Conservation (phyloP, 257 asterid genomes). For the Solanum pimpinellifolium region DNA sequence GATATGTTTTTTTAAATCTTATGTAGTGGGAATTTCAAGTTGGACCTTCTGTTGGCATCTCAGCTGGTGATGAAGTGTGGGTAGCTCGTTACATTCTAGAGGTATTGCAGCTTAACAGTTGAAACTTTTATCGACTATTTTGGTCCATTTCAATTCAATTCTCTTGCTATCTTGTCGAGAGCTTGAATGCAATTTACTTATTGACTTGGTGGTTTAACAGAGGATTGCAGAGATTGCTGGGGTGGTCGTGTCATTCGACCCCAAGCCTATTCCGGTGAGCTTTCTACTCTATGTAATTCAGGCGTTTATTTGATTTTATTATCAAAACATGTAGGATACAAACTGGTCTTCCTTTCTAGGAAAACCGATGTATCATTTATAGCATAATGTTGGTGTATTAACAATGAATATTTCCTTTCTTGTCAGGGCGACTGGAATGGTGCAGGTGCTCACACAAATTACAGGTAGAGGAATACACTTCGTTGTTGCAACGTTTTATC, state of each 20-base stretch:
- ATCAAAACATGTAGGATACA: background rate
- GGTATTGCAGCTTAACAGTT: constrained; percentile 20
- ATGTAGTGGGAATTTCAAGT: constrained; percentile 94
- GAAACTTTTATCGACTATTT: background rate
- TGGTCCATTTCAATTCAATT: background rate
- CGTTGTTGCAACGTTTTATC: background rate
- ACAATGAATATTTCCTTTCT: background rate
- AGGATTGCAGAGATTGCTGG: constrained; percentile 94
- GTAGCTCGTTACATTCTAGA: constrained; percentile 88
- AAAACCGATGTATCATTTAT: background rate
- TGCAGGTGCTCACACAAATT: constrained; percentile 93
- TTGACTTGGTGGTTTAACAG: constrained; percentile 22
- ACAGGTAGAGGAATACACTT: constrained; percentile 36
- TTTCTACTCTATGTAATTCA: background rate
- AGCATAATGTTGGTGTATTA: background rate
- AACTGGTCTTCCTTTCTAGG: background rate
- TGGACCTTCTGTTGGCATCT: constrained; percentile 87
- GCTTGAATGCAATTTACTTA: background rate
- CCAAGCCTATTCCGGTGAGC: constrained; percentile 78
- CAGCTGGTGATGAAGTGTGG: constrained; percentile 91
- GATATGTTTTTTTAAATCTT: background rate
- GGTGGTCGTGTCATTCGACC: constrained; percentile 72
- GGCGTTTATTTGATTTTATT: background rate
- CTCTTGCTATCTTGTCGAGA: background rate
- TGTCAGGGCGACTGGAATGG: constrained; percentile 96